These are phyloP conservation scores for Blastobotrys indianensis DNA, from an alignment of 1,139 yeast species.

Conservation along the genomic window DNA sequence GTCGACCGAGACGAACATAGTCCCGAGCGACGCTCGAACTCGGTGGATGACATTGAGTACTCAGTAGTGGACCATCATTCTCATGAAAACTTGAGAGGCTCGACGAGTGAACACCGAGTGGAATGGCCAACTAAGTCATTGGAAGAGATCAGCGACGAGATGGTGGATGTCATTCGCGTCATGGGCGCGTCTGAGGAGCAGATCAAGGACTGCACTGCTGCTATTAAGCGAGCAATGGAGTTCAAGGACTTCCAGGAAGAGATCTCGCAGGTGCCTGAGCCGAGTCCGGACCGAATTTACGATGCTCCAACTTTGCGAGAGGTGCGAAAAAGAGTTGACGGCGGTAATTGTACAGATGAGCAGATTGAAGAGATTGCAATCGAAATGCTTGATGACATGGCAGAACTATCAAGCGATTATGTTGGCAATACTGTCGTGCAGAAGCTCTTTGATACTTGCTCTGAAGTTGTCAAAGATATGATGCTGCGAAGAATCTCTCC, in stretches of 20 bases:
- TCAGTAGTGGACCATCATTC: constrained; percentile 18
- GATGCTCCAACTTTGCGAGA: constrained; percentile 80
- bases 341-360: constrained; percentile 37
- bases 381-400: constrained; percentile 83
- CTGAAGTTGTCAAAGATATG: constrained; percentile 66
- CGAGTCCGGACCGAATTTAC: constrained; percentile 50
- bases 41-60: constrained; percentile 13
- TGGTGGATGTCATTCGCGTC: constrained; percentile 24
- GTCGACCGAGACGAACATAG: constrained; percentile 1
- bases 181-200: constrained; percentile 32
- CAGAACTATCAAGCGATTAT: constrained; percentile 87
- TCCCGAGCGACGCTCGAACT: background rate
- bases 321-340: constrained; percentile 46
- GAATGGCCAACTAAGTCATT: constrained; percentile 11
- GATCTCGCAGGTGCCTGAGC: constrained; percentile 32
- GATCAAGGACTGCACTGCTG: constrained; percentile 17
- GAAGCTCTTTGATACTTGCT: constrained; percentile 69
- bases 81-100: background rate
- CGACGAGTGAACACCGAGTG: background rate
- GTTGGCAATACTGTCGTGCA: constrained; percentile 95
- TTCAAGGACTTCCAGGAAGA: constrained; percentile 25
- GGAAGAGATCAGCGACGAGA: constrained; percentile 27
- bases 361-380: constrained; percentile 81
- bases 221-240: constrained; percentile 29
- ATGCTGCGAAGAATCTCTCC: constrained; percentile 79